Percentiles rank a stretch among this genome's conserved stretches.
Evolutionary conservation across 257 asterid species (phyloP).

Genomic region (Lycium ferocissimum): DNA sequence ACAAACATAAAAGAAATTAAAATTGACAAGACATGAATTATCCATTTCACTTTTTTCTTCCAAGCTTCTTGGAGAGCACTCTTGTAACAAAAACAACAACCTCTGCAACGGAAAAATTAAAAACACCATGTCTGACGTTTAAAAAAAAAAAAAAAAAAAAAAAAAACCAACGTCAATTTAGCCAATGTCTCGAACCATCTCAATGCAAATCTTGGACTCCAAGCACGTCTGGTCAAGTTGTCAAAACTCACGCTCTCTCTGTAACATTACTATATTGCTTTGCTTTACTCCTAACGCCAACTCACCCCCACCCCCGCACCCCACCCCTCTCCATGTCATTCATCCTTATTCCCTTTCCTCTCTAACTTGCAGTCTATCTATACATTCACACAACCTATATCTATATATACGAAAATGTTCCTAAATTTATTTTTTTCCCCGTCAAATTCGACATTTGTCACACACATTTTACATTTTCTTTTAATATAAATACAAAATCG

Average conservation of each 20-base stretch:
- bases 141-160: no score
- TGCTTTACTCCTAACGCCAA: conserved; percentile 32
- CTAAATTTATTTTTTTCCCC: conserved; percentile 31
- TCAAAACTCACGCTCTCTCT: conserved; percentile 29
- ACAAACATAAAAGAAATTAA: neutral
- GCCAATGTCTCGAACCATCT: neutral
- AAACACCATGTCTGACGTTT: conserved; percentile 7
- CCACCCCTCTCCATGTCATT: conserved; percentile 29
- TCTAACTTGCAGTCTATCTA: conserved; percentile 37
- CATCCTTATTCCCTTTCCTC: conserved; percentile 31
- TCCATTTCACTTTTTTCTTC: conserved; percentile 27
- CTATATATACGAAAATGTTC: conserved; percentile 33
- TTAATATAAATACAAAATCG: conserved; percentile 34
- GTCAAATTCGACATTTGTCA: conserved; percentile 17
- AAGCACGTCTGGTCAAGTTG: conserved; percentile 44
- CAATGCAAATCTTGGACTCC: conserved; percentile 33
- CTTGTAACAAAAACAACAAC: conserved; percentile 41
- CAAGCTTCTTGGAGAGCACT: conserved; percentile 44
- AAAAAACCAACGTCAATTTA: neutral
- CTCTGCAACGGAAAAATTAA: conserved; percentile 38
- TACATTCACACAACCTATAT: conserved; percentile 49
- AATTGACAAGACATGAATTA: neutral
- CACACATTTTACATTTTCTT: neutral
- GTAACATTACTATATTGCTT: neutral
- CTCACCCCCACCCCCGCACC: no score